Conservation (phyloP, 2,329 filamentous ascomycete species). For the Penicillium sp. region DNA sequence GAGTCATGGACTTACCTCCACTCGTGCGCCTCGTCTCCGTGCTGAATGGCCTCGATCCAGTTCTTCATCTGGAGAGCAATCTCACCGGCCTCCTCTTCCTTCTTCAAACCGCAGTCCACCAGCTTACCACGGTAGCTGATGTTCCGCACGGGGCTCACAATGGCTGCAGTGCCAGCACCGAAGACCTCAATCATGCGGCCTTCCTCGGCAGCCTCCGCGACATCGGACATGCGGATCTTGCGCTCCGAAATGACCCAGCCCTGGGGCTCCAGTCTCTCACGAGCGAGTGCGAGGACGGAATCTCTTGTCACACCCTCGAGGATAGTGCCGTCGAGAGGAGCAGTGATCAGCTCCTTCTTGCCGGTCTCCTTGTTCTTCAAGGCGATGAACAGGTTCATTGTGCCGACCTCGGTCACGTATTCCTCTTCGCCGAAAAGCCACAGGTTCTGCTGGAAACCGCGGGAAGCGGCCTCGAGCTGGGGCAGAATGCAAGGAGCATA, state of each 20-base stretch:
- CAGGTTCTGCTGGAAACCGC: slow-evolving; percentile 96
- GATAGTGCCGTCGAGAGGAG: slow-evolving; percentile 93
- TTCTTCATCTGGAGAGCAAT: slow-evolving; percentile 85
- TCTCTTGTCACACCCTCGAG: slow-evolving; percentile 93
- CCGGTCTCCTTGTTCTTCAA: slow-evolving; percentile 84
- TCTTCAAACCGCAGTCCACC: slow-evolving; percentile 79
- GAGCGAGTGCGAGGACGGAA: slow-evolving; percentile 81
- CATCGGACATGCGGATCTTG: slow-evolving; percentile 87
- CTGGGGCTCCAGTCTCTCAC: slow-evolving; percentile 77
- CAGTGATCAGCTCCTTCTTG: slow-evolving; percentile 89
- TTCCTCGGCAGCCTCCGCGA: slow-evolving; percentile 77
- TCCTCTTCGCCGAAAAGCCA: slow-evolving; percentile 97
- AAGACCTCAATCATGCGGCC: slow-evolving; percentile 91
- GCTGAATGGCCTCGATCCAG: slow-evolving; percentile 96
- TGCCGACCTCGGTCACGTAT: slow-evolving; percentile 94
- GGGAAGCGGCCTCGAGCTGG: slow-evolving; percentile 84
- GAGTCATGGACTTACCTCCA: slow-evolving; percentile 68
- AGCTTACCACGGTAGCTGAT: slow-evolving; percentile 85
- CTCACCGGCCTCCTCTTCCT: slow-evolving; percentile 82
- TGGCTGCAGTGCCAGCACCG: slow-evolving; percentile 87
- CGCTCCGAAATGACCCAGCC: slow-evolving; percentile 88
- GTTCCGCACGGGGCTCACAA: slow-evolving; percentile 84
- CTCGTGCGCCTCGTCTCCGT: slow-evolving; percentile 85
- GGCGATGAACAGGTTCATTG: slow-evolving; percentile 96
- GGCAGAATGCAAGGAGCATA: slow-evolving; percentile 99